Percentiles rank a stretch among this genome's conserved stretches.
Evolutionary conservation across 2,329 filamentous ascomycete genomes (phyloP).

Genomic region (Bipolaris victoriae): DNA sequence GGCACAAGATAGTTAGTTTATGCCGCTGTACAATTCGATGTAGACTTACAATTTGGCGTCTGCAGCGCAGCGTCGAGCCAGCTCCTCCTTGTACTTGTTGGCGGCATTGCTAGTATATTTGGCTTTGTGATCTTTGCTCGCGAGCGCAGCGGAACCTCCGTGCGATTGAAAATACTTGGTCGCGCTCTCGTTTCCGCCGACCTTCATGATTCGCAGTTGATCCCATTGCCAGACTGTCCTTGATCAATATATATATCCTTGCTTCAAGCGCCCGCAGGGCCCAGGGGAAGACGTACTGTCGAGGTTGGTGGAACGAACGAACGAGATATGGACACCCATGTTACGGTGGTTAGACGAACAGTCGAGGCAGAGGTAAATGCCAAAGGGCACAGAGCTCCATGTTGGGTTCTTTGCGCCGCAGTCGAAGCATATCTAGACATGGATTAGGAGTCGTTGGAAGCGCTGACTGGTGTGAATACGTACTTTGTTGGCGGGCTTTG

Average conservation of each 20-base stretch:
- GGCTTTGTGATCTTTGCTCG: conserved; percentile 94
- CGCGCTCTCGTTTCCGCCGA: conserved; percentile 95
- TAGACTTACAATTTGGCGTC: conserved; percentile 80
- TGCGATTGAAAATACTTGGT: conserved; percentile 99
- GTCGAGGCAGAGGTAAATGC: conserved; percentile 97
- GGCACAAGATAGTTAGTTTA: conserved; percentile 30
- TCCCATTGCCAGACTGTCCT: conserved; percentile 88
- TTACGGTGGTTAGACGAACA: conserved; percentile 97
- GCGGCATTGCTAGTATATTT: conserved; percentile 96
- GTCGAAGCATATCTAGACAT: conserved; percentile 88
- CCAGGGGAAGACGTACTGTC: conserved; percentile 72
- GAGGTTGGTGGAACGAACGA: conserved; percentile 97
- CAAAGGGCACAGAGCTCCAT: conserved; percentile 96
- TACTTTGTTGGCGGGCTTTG: conserved; percentile 94
- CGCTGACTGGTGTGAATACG: conserved; percentile 33
- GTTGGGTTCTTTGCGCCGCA: conserved; percentile 97
- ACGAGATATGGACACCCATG: conserved; percentile 97
- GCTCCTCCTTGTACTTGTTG: conserved; percentile 96
- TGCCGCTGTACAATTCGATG: background rate
- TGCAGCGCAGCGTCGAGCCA: conserved; percentile 81
- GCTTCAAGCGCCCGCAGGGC: background rate
- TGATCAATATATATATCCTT: conserved; percentile 59
- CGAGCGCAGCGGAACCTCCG: conserved; percentile 88
- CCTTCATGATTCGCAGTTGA: conserved; percentile 95
- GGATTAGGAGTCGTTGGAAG: conserved; percentile 33